A percentile compares a stretch with the other conserved stretches of the same genome.
These are phyloP conservation scores for Coffea eugenioides DNA, from an alignment of 257 asterid species.

Conservation along the genomic window DNA sequence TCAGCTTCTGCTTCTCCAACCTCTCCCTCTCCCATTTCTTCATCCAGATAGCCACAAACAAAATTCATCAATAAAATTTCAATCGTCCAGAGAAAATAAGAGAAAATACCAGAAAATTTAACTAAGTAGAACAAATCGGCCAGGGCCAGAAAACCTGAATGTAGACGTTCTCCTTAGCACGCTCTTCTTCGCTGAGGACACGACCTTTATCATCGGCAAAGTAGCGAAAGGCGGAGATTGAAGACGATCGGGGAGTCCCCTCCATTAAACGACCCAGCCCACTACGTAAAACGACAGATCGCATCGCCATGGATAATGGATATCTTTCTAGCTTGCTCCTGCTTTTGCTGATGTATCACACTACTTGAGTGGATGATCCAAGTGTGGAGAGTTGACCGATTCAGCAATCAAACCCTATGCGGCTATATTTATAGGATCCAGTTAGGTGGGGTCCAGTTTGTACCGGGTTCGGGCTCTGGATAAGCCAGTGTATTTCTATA, in stretches of 20 bases:
- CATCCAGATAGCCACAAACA: conserved; percentile 12
- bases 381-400: too few species aligned
- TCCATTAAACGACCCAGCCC: conserved; percentile 38
- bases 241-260: conserved; percentile 36
- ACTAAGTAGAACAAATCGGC: not conserved
- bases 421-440: not conserved
- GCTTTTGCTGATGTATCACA: not conserved
- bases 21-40: conserved; percentile 83
- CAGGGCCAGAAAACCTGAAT: conserved; percentile 49
- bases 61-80: not conserved
- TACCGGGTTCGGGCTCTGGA: conserved; percentile 11
- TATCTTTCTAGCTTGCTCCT: not conserved
- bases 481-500: not conserved
- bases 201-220: conserved; percentile 69
- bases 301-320: conserved; percentile 31
- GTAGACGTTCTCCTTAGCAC: conserved; percentile 73
- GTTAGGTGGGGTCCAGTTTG: not conserved
- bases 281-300: conserved; percentile 39
- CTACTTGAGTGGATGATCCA: not conserved
- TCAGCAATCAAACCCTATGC: not conserved
- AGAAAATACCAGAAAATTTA: not conserved
- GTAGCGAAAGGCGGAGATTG: conserved; percentile 41
- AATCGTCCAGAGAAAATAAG: not conserved
- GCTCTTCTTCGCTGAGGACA: conserved; percentile 78
- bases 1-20: conserved; percentile 69